Evolutionary conservation across 208 protist genomes (phyloP).

Genomic region (Lotmaria passim): DNA sequence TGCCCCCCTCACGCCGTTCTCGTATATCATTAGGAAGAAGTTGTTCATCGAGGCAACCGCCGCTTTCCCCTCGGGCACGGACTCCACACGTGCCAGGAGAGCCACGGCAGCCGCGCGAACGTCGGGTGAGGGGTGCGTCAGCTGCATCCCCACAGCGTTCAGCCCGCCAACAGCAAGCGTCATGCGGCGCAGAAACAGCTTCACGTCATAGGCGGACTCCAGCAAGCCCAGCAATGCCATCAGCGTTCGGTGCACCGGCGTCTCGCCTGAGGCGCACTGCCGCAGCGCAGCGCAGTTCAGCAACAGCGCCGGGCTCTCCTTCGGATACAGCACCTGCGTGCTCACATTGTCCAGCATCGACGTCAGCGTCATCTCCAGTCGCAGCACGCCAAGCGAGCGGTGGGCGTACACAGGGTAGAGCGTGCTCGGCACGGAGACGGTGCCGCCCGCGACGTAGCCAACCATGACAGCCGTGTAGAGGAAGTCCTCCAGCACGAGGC

Average conservation of each 20-base stretch:
- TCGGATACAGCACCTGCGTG: conserved; percentile 36
- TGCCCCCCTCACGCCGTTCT: conserved; percentile 31
- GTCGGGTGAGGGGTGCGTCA: conserved; percentile 52
- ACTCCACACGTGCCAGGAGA: conserved; percentile 55
- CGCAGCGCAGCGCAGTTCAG: conserved; percentile 59
- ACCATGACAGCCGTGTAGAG: conserved; percentile 48
- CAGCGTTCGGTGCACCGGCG: conserved; percentile 47
- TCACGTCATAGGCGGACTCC: conserved; percentile 39
- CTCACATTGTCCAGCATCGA: conserved; percentile 46
- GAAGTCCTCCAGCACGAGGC: conserved; percentile 62
- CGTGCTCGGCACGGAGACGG: conserved; percentile 22
- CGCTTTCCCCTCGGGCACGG: conserved; percentile 49
- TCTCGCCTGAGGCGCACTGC: conserved; percentile 42
- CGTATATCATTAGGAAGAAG: conserved; percentile 72
- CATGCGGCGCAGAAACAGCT: conserved; percentile 75
- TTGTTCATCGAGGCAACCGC: conserved; percentile 72
- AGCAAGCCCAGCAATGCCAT: conserved; percentile 46
- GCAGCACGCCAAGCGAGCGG: conserved; percentile 34
- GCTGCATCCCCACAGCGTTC: conserved; percentile 65
- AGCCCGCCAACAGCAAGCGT: conserved; percentile 63
- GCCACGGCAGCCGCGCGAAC: conserved; percentile 43
- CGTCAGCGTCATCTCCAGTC: conserved; percentile 42
- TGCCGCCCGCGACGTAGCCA: conserved; percentile 27
- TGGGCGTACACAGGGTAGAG: conserved; percentile 44
- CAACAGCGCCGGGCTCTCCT: conserved; percentile 48